phyloP scores from a whole-genome alignment of 345 rosid species.

The Pistacia atlantica region DNA sequence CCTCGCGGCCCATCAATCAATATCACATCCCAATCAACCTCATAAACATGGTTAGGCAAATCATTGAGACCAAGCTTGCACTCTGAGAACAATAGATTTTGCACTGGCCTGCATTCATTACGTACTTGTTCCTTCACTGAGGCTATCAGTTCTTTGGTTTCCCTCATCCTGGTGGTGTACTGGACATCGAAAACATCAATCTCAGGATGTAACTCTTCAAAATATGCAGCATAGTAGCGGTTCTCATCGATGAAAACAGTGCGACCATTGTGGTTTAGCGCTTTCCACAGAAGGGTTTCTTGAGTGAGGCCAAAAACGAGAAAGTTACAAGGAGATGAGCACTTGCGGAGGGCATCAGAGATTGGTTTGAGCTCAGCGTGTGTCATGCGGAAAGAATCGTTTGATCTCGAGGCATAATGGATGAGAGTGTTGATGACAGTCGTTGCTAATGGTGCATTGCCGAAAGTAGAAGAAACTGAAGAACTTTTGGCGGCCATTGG shows the following conservation, averaged over 20 bases:
- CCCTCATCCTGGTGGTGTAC: slow-evolving; percentile 78
- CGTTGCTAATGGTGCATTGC: slow-evolving; percentile 51
- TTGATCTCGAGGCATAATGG: slow-evolving; percentile 82
- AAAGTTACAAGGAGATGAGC: slow-evolving; percentile 84
- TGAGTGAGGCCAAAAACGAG: slow-evolving; percentile 88
- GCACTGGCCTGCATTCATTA: slow-evolving; percentile 91
- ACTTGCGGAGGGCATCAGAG: slow-evolving; percentile 77
- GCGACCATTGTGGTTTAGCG: slow-evolving; percentile 85
- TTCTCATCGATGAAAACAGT: slow-evolving; percentile 92
- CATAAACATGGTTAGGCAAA: slow-evolving; percentile 90
- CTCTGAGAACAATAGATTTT: slow-evolving; percentile 85
- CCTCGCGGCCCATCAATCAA: slow-evolving; percentile 96
- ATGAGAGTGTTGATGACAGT: slow-evolving; percentile 74
- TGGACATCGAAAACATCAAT: slow-evolving; percentile 90
- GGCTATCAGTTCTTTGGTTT: slow-evolving; percentile 58
- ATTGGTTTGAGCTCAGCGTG: slow-evolving; percentile 72
- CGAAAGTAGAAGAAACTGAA: slow-evolving; percentile 28
- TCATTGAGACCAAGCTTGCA: slow-evolving; percentile 85
- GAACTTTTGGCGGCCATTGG: slow-evolving; percentile 16
- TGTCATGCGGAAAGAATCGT: slow-evolving; percentile 78
- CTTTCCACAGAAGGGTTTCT: slow-evolving; percentile 94
- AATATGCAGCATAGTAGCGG: slow-evolving; percentile 90
- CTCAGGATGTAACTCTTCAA: slow-evolving; percentile 87
- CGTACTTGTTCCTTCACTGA: slow-evolving; percentile 54
- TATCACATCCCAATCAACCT: slow-evolving; percentile 95